Base-by-base conservation (phyloP, 1,284 basidiomycete genomes). In the Apiotrichum veenhuisii region DNA sequence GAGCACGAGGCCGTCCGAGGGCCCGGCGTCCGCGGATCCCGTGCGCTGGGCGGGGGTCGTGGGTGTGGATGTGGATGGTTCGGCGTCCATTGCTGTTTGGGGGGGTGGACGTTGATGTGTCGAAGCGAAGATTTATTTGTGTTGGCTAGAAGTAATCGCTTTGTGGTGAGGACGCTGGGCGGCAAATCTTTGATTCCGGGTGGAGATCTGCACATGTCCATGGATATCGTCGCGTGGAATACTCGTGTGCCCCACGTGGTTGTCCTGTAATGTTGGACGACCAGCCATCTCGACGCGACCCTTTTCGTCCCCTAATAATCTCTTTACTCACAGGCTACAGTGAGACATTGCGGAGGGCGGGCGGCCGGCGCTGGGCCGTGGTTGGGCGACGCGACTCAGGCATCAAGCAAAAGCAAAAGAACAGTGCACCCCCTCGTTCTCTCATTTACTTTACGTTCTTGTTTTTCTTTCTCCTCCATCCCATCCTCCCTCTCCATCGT, bases 1-100 rank as follows among this genome's bases (percentile, higher is more conserved):
- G 22, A 60, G 58, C 1, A 58, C 54, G 27, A 40, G n/a, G 17
- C 10, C 11, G 18, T 30, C 26, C 20, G 50, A 27, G 18, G 43
- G 15, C 27, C 23, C 40, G 11, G 50, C 30, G 38, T 48, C 53
- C 18, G 54, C 33, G 34, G 55, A 48, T 5, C 42, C 43, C 25
- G 47, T 26, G 36, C 26, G 23, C 12, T 5, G 7, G 30, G 30
- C 12, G 7, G 30, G 12, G 30, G 30, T 5, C 7, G 30, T 12
- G 15, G 41, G 36, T 18, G 55, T 10, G 22, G 44, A n/a, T n/a
- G n/a, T n/a, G n/a, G n/a, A n/a, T n/a, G n/a, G n/a, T 37, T 47
- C 22, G 18, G 26, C 30, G 37, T 42, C 46, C 47, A 54, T 47
- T 18, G 25, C 41, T 36, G 26, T 22, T 18, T 23, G 36, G 37